phyloP scores from a whole-genome alignment of 1,284 basidiomycete species.

The Cystobasidium slooffiae region DNA sequence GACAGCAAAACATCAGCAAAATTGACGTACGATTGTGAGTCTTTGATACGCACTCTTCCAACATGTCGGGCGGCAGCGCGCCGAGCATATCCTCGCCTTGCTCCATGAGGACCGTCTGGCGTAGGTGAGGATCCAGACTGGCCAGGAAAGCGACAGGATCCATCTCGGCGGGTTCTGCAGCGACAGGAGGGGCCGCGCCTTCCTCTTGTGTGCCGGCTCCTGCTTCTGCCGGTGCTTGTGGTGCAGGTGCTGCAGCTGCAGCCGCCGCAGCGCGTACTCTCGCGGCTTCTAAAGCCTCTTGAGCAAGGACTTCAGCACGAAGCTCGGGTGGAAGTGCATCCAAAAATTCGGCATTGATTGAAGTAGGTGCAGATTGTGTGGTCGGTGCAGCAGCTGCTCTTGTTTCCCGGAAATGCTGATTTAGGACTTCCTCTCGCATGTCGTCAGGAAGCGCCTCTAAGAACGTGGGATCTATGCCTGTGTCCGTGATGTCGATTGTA shows the following conservation, averaged over 20 bases:
- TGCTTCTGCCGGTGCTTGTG: constrained; percentile 54
- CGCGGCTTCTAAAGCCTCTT: constrained; percentile 75
- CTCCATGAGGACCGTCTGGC: constrained; percentile 83
- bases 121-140: constrained; percentile 76
- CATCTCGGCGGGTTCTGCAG: constrained; percentile 66
- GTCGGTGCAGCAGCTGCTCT: constrained; percentile 71
- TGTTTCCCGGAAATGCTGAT: constrained; percentile 89
- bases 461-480: constrained; percentile 97
- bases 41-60: constrained; percentile 64
- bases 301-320: constrained; percentile 93
- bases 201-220: constrained; percentile 24
- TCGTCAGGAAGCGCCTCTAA: constrained; percentile 97
- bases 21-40: not conserved
- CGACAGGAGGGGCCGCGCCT: constrained; percentile 19
- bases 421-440: constrained; percentile 96
- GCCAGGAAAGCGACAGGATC: constrained; percentile 86
- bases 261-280: constrained; percentile 52
- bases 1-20: not conserved
- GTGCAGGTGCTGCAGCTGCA: constrained; percentile 58
- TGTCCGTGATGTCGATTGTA: constrained; percentile 97
- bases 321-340: constrained; percentile 95
- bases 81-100: constrained; percentile 71
- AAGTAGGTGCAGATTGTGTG: constrained; percentile 66
- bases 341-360: constrained; percentile 92
- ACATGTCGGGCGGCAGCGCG: constrained; percentile 76